Base-by-base conservation (phyloP, 1,284 basidiomycete genomes). In the Inonotus obliquus region DNA sequence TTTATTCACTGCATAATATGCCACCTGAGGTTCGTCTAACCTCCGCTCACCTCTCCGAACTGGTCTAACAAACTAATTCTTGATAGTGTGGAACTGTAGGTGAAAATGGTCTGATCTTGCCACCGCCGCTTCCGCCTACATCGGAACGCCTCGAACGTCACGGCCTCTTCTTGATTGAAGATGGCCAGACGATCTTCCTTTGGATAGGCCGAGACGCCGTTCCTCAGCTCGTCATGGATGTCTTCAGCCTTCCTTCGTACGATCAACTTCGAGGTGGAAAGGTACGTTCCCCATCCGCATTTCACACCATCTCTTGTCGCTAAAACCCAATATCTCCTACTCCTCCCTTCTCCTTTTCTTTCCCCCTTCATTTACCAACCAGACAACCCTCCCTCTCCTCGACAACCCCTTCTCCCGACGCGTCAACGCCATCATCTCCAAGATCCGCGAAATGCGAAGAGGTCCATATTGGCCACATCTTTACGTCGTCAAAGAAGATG, bases 1-100 rank as follows among this genome's bases (percentile, higher is more conserved):
- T 99, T 79, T 98, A 97, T 78, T 93, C 94, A 3, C 76, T 99
- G 65, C 97, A 99, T 79, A 96, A 91, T 75, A 99, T 99, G 97
- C 82, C 90, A 4, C 84, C 90, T 38, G 92, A 96, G 77, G 93
- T 93, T 62, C 66, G 81, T 67, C 4, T n/a, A n/a, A n/a, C n/a
- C n/a, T n/a, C n/a, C n/a, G n/a, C n/a, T n/a, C n/a, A n/a, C n/a
- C n/a, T n/a, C n/a, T n/a, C n/a, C n/a, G 21, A 29, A 14, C 41
- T 48, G 37, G 35, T 54, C n/a, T 44, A 48, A 52, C 19, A 14
- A 6, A 37, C 6, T 4, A 19, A 13, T 45, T 14, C 14, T 41
- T 51, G 21, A n/a, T 54, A 91, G 87, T 87, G 83, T 67, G 92
- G 92, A 55, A 91, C 88, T 14, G 83, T 93, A 63, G 90, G 88